Evolutionary conservation across 78 protist genomes (phyloP), one percentile per base, ranked within the genome.

Genomic region (Dictyostelium firmibasis): DNA sequence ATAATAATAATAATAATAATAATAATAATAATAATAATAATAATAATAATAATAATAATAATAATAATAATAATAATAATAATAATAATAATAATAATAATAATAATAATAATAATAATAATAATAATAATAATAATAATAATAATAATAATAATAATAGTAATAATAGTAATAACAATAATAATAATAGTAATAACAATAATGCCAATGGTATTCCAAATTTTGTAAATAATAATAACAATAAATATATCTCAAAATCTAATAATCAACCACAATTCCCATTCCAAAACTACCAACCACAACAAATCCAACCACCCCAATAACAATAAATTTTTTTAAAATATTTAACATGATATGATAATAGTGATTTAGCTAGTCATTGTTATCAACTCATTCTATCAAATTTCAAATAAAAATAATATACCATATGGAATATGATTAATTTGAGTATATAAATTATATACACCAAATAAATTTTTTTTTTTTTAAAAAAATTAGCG

Each of bases 31-130:
- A 31, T 23, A 72, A 33, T 72, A 27, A 72, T 4, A 72, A 74
- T 74, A 72, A 27, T 31, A 84, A 84, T 83, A 83, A 38, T 33
- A 60, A 29, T 69, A 16, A 69, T 23, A 29, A 29, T 29, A 74
- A 76, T 76, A 31, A 76, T 76, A 76, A 76, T 72, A 27, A 72
- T 4, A 72, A 74, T 74, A 72, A 29, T 31, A 85, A 85, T 69
- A 84, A 41, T 35, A 75, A 75, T 75, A 75, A 18, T 38, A 75
- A 29, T 38, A 18, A 35, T 38, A 35, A 31, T 13, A 75, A 36
- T 38, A 4, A 35, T 16, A 33, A 31, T 11, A 72, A 31, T 33
- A 27, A 31, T 35, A 72, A 35, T 72, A 18, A 29, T 72, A 72
- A 29, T 35, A 35, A 35, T 74, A 74, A 33, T 13, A 35, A 35